A percentile compares a stretch with the other conserved stretches of the same genome.
Conservation (phyloP, 2,329 filamentous ascomycete genomes). For the Fusarium sp. region DNA sequence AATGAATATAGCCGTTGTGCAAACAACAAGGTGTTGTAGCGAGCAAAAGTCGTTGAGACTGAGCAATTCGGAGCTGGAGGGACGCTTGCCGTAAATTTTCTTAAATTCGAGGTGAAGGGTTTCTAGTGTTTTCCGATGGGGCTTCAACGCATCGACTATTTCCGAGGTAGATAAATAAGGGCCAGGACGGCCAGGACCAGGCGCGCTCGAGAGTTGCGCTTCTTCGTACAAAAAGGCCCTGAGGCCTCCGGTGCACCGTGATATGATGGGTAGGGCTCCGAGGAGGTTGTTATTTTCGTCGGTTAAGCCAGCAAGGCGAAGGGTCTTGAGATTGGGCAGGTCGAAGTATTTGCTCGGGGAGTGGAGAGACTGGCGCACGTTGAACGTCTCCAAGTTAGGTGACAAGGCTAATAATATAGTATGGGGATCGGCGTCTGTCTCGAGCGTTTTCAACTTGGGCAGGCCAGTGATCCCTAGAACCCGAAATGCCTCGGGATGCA, state of each 20-base stretch:
- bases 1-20: background rate
- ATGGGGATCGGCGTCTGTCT: background rate
- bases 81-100: background rate
- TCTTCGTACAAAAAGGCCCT: background rate
- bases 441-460: background rate
- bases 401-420: background rate
- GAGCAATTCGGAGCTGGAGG: background rate
- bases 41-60: background rate
- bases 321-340: background rate
- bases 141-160: background rate
- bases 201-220: no score
- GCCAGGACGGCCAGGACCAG: no score
- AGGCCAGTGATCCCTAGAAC: background rate
- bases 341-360: background rate
- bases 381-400: background rate
- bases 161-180: background rate
- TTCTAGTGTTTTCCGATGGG: background rate
- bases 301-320: background rate
- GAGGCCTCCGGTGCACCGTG: background rate
- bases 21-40: background rate
- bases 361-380: background rate
- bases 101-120: background rate
- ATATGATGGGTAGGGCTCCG: background rate
- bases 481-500: background rate
- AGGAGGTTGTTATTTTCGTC: background rate